Base-by-base conservation (phyloP, 768 basidiomycete species). In the Russula olivacea region DNA sequence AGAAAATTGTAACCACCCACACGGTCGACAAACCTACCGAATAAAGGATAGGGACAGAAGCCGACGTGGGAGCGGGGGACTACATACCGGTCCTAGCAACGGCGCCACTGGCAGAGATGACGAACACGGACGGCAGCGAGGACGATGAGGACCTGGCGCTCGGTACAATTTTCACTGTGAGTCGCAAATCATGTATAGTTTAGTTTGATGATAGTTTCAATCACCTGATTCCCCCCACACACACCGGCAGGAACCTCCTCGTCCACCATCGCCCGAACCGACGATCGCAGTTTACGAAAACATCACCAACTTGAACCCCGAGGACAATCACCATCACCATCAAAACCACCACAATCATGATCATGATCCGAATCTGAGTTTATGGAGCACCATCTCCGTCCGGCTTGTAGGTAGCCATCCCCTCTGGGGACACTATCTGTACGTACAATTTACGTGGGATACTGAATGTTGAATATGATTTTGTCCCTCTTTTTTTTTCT, bases 341-440 rank as follows among this genome's bases (percentile, higher is more conserved):
- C 11, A 14, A 32, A 1, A 52, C 9, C 17, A 52, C 7, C 52
- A 36, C 10, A 3, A 19, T 3, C 17, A 52, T 3, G 12, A 36
- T 11, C 8, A 10, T 3, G 15, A 4, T 21, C 12, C 32, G 19
- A 50, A n/a, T 47, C 40, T 40, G 32, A 12, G 9, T 12, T 15
- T 25, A 9, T 75, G 75, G 75, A 67, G 63, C 23, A 41, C 78
- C 38, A 76, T 93, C 17, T 73, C 75, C 6, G 86, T 93, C 45
- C 76, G 83, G 63, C 79, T 93, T 8, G 88, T 93, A 0, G 91
- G 91, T 15, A 81, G 81, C 1, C 91, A 92, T 69, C 86, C 89
- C 1, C 75, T 93, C 4, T 93, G 90, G 90, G 91, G 83, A 1
- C 89, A 92, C 70, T 77, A 91, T 70, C 72, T 92, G 90, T 91